Conservation (phyloP, 352 stramenopile genomes). For the Pythium sp. region DNA sequence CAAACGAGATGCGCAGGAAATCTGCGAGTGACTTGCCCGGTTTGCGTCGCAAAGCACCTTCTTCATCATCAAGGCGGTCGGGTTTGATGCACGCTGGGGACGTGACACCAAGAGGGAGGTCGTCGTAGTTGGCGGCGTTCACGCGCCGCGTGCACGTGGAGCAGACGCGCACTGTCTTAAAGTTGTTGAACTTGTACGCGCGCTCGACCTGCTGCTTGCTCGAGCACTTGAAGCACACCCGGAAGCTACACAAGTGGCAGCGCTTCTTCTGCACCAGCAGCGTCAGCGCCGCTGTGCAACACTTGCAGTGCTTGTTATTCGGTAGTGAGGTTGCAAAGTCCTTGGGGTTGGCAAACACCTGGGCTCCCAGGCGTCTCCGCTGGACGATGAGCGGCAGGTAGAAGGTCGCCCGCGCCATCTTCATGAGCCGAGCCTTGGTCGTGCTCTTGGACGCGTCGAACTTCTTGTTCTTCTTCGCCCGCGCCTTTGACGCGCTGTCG, state of each 20-base stretch:
- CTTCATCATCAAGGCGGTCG: slow-evolving; percentile 17
- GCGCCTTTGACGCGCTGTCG: not conserved
- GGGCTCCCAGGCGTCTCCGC: slow-evolving; percentile 36
- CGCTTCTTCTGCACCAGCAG: slow-evolving; percentile 31
- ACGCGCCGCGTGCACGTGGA: slow-evolving; percentile 51
- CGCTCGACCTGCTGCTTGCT: slow-evolving; percentile 30
- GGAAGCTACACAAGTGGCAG: slow-evolving; percentile 49
- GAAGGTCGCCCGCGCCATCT: slow-evolving; percentile 25
- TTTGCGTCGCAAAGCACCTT: slow-evolving; percentile 4
- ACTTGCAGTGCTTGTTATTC: slow-evolving; percentile 39
- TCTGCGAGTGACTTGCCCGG: slow-evolving; percentile 32
- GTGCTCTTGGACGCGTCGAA: slow-evolving; percentile 21
- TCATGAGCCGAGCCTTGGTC: slow-evolving; percentile 21
- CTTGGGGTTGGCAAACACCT: slow-evolving; percentile 30
- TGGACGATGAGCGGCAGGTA: slow-evolving; percentile 38
- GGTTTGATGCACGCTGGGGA: slow-evolving; percentile 26
- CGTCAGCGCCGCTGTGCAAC: slow-evolving; percentile 33
- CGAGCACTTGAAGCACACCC: slow-evolving; percentile 46
- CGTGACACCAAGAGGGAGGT: slow-evolving; percentile 22
- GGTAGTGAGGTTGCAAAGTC: slow-evolving; percentile 7
- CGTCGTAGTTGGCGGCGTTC: slow-evolving; percentile 52
- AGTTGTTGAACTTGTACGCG: slow-evolving; percentile 25
- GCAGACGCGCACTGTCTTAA: slow-evolving; percentile 38
- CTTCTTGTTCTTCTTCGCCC: slow-evolving; percentile 8
- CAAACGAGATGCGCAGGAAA: slow-evolving; percentile 39